Evolutionary conservation across 768 basidiomycete species (phyloP), one percentile per base, ranked within the genome.

Genomic region (Mycena rebaudengoi): DNA sequence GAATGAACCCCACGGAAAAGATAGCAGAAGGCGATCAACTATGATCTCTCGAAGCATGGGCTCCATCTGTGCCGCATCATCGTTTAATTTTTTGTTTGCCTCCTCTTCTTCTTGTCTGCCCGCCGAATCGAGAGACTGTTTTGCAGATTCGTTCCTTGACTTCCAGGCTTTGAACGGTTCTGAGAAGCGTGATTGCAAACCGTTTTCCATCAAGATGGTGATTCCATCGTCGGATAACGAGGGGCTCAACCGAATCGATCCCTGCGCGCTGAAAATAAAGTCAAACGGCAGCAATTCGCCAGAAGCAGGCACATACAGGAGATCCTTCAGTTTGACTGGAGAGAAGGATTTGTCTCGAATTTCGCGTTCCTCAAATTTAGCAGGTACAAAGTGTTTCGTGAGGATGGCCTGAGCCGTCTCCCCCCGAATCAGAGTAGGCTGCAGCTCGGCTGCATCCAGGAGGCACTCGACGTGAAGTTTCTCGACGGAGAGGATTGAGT

Each of bases 361-460:
- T 8, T 18, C 4, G 5, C 58, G 52, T 4, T 63, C 21, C 2
- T 14, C 23, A 39, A n/a, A 35, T 20, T 43, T 2, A 35, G 53
- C 28, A 7, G 66, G 74, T 49, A 51, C 54, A 62, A 75, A 70
- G 18, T 67, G 60, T 7, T 72, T 70, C 0, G 77, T 79, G 66
- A 84, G 57, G 52, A 85, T 78, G 2, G 75, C 83, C 62, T 83
- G 82, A 2, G 59, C 23, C 1, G 77, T 78, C 64, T 85, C 83
- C 4, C 83, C 81, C 30, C 62, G 69, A 21, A 85, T 57, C 0
- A 85, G 70, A 37, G 56, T 69, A 1, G 79, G 79, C 12, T 51
- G 48, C 6, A 73, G 62, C 0, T 56, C 51, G 2, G 5, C 32
- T 0, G 62, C 60, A 40, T 68, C 63, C 0, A 53, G 48, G 2